Evolutionary conservation across 352 stramenopile species (phyloP).

Genomic region (Phytophthora lateralis): DNA sequence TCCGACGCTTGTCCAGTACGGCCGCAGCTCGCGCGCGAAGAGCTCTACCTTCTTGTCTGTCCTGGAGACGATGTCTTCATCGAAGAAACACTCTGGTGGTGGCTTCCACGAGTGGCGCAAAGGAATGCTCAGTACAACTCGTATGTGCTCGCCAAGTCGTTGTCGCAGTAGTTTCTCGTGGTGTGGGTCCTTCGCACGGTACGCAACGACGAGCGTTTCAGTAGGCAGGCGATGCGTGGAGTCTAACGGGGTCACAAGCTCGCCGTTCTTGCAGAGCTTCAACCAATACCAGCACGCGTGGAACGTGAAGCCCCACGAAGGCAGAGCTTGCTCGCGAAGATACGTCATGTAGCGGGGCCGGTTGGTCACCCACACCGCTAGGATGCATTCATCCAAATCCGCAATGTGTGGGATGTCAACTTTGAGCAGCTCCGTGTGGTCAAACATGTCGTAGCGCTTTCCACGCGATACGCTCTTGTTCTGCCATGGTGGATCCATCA

Average conservation of each 20-base stretch:
- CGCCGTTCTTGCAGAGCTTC: conserved; percentile 59
- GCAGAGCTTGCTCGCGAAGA: conserved; percentile 60
- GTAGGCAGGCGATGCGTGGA: conserved; percentile 70
- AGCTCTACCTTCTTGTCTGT: conserved; percentile 51
- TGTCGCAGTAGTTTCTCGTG: conserved; percentile 21
- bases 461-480: conserved; percentile 78
- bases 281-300: conserved; percentile 80
- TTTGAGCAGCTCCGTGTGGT: conserved; percentile 61
- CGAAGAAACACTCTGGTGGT: conserved; percentile 65
- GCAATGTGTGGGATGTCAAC: conserved; percentile 42
- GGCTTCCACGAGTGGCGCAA: conserved; percentile 83
- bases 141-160: conserved; percentile 37
- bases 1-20: conserved; percentile 64
- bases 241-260: conserved; percentile 63
- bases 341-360: conserved; percentile 60
- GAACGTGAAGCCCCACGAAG: conserved; percentile 62
- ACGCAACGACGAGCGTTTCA: conserved; percentile 69
- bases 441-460: conserved; percentile 61
- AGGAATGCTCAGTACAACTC: conserved; percentile 68
- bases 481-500: conserved; percentile 78
- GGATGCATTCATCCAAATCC: conserved; percentile 48
- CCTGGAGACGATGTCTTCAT: conserved; percentile 4
- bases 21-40: conserved; percentile 72
- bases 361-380: conserved; percentile 82
- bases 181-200: conserved; percentile 31